Percentiles rank a stretch among this genome's conserved stretches.
Evolutionary conservation across 257 asterid species (phyloP).

Genomic region (Coffea canephora): DNA sequence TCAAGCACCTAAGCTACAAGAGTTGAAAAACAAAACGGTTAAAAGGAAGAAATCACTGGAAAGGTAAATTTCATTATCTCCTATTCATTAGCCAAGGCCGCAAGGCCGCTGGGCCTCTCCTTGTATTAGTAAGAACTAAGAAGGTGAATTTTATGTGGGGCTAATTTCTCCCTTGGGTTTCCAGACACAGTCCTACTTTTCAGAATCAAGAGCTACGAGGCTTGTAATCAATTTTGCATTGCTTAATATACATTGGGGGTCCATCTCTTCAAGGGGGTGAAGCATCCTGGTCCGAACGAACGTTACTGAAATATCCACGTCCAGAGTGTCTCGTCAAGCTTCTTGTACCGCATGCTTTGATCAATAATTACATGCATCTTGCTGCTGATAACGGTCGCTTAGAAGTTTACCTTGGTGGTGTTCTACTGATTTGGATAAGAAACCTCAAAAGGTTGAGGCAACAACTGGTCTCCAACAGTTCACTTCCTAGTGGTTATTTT

Average conservation of each 20-base stretch:
- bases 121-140: too few species aligned
- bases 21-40: background rate
- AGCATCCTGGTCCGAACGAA: constrained; percentile 36
- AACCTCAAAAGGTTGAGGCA: background rate
- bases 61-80: background rate
- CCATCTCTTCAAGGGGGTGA: constrained; percentile 20
- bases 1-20: background rate
- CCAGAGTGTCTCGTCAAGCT: background rate
- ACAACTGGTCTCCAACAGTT: background rate
- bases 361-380: background rate
- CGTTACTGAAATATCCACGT: background rate
- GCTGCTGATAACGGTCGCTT: background rate
- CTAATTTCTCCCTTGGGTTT: background rate
- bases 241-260: too few species aligned
- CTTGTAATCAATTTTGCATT: background rate
- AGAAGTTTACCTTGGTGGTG: background rate
- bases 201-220: background rate
- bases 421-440: background rate
- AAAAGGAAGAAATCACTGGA: too few species aligned
- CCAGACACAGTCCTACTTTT: background rate
- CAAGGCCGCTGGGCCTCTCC: too few species aligned
- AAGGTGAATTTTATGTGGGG: background rate
- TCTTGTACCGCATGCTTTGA: background rate
- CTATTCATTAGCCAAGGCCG: too few species aligned
- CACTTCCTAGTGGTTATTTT: background rate